Conservation (phyloP, 225 moss, liverwort and hornwort genomes). For the Sphagnum contortum region DNA sequence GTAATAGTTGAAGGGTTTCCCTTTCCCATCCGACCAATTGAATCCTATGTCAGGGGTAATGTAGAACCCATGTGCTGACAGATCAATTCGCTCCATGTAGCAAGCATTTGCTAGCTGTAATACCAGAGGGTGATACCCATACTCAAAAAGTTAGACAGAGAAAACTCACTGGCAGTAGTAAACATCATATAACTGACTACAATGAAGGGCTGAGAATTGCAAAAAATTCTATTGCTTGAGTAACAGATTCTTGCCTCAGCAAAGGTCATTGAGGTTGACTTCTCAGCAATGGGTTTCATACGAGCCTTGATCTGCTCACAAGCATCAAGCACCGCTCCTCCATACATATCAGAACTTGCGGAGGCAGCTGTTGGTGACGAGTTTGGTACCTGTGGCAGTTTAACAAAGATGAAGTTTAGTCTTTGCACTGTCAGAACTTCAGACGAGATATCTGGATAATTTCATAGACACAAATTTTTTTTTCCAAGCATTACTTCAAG, state of each 20-base stretch:
- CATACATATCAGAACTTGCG: slow-evolving; percentile 98
- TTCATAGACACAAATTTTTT: no score
- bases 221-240: no score
- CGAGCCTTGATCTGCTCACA: slow-evolving; percentile 81
- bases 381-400: slow-evolving; percentile 61
- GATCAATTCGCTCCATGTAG: slow-evolving; percentile 71
- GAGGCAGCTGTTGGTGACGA: slow-evolving; percentile 95
- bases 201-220: no score
- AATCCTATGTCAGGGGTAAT: slow-evolving; percentile 93
- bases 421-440: no score
- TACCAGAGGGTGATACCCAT: background rate
- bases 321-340: slow-evolving; percentile 85
- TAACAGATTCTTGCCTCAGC: slow-evolving; percentile 39
- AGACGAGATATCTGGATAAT: no score
- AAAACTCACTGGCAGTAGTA: no score
- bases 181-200: no score
- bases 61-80: slow-evolving; percentile 93
- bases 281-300: slow-evolving; percentile 44
- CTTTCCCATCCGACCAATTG: slow-evolving; percentile 72
- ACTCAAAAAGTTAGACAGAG: background rate
- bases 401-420: no score
- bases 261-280: slow-evolving; percentile 48
- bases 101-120: slow-evolving; percentile 61
- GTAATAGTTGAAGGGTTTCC: slow-evolving; percentile 72
- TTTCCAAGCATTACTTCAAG: no score